Conservation (phyloP, 2,329 filamentous ascomycete genomes). For the Aspergillaceae sp. region DNA sequence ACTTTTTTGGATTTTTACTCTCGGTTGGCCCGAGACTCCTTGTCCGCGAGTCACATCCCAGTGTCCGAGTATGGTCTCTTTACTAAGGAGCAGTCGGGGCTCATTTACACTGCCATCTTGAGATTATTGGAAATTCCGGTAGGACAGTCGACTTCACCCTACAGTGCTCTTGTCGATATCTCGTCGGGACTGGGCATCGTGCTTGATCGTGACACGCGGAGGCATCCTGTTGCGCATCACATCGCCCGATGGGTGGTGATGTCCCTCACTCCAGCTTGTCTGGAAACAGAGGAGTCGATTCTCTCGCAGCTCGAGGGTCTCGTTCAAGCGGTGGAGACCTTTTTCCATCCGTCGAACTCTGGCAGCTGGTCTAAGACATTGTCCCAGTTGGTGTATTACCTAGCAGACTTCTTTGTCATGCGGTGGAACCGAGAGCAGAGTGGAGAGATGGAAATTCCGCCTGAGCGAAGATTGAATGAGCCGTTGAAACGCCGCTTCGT, state of each 20-base stretch:
- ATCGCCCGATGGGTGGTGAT: constrained; percentile 89
- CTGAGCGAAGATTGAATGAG: constrained; percentile 67
- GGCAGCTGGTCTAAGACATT: constrained; percentile 85
- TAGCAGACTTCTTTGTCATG: constrained; percentile 93
- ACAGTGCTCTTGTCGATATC: constrained; percentile 70
- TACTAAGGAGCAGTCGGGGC: constrained; percentile 79
- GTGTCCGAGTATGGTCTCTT: constrained; percentile 87
- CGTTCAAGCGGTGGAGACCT: constrained; percentile 92
- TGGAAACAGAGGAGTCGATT: constrained; percentile 69
- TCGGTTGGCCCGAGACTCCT: constrained; percentile 72
- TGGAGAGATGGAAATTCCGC: constrained; percentile 79
- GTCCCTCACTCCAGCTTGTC: constrained; percentile 77
- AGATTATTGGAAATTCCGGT: constrained; percentile 91
- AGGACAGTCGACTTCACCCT: constrained; percentile 88
- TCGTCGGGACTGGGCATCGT: constrained; percentile 74
- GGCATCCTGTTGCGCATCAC: constrained; percentile 84
- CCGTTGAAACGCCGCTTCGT: constrained; percentile 86
- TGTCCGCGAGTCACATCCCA: constrained; percentile 64
- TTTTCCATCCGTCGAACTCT: constrained; percentile 96
- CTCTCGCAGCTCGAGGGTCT: constrained; percentile 80
- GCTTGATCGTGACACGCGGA: constrained; percentile 85
- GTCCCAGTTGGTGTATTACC: constrained; percentile 81
- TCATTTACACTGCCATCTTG: constrained; percentile 86
- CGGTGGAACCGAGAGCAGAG: constrained; percentile 94
- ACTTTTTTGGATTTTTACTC: constrained; percentile 87